Evolutionary conservation across 345 rosid genomes (phyloP), one percentile per base, ranked within the genome.

Genomic region (Noccaea bulbosa): DNA sequence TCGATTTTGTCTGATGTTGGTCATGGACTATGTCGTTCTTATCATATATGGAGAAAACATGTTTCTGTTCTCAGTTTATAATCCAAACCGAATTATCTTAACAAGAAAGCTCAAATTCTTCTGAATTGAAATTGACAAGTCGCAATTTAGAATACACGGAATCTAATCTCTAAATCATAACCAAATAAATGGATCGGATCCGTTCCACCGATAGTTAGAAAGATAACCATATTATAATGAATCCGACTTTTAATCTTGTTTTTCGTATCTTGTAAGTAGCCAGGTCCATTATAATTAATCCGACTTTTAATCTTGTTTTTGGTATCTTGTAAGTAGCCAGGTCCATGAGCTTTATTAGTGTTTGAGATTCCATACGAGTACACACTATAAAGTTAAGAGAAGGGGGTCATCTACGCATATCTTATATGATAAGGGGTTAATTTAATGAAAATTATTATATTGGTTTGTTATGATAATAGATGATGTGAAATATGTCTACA

Each of bases 181-280:
- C 38, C 59, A 65, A 62, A 69, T 46, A 53, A 68, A 11, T 38
- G 69, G 74, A 75, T 67, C 51, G 38, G 73, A 61, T 74, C 60
- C 73, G 5, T 66, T 44, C 57, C 68, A 44, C 41, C 27, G 55
- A 68, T 68, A 45, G 57, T 62, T 46, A 62, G 38, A 33, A 69
- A 62, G 70, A 68, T 69, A 75, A 55, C 12, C 63, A 38, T 75
- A 53, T 69, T 45, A 60, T 75, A 75, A 61, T n/a, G 52, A 44
- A 68, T 37, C 57, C 74, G 52, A 75, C 53, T 38, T 35, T 22
- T 1, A 22, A 22, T 22, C 24, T 22, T n/a, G n/a, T n/a, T n/a
- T n/a, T n/a, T n/a, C n/a, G n/a, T n/a, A n/a, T n/a, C n/a, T n/a
- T n/a, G n/a, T n/a, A n/a, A n/a, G n/a, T n/a, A n/a, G n/a, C n/a